phyloP scores from a whole-genome alignment of 2,329 filamentous ascomycete species.

The Aureobasidium sp. region DNA sequence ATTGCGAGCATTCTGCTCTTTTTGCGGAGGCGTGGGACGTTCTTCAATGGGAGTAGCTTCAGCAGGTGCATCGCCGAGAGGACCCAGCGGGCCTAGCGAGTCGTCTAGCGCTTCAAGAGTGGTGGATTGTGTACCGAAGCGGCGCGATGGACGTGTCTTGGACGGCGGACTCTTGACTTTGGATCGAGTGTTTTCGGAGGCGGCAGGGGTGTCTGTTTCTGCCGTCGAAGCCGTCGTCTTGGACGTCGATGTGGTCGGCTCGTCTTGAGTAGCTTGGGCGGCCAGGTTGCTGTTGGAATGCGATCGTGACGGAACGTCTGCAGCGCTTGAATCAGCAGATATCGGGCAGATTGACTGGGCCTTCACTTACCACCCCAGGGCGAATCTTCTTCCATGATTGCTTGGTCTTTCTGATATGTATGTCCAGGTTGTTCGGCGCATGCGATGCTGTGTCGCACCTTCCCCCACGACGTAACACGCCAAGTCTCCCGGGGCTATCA shows the following conservation, averaged over 20 bases:
- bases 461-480: slow-evolving; percentile 8
- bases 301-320: slow-evolving; percentile 43
- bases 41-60: slow-evolving; percentile 42
- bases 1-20: slow-evolving; percentile 44
- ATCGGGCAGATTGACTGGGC: not conserved
- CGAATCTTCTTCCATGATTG: slow-evolving; percentile 19
- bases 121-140: slow-evolving; percentile 66
- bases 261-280: slow-evolving; percentile 31
- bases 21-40: slow-evolving; percentile 57
- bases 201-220: slow-evolving; percentile 17
- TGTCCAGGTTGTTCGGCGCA: not conserved
- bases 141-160: slow-evolving; percentile 45
- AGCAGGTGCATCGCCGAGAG: slow-evolving; percentile 45
- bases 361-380: slow-evolving; percentile 18
- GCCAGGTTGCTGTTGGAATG: slow-evolving; percentile 34
- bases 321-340: not conserved
- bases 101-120: slow-evolving; percentile 70
- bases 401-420: not conserved
- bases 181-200: slow-evolving; percentile 24
- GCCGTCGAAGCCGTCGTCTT: not conserved
- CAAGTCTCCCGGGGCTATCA: not conserved
- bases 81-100: slow-evolving; percentile 70
- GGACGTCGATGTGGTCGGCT: slow-evolving; percentile 14
- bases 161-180: slow-evolving; percentile 20
- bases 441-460: not conserved